phyloP scores from a whole-genome alignment of 208 protist genomes.

The Leishmania amazonensis region DNA sequence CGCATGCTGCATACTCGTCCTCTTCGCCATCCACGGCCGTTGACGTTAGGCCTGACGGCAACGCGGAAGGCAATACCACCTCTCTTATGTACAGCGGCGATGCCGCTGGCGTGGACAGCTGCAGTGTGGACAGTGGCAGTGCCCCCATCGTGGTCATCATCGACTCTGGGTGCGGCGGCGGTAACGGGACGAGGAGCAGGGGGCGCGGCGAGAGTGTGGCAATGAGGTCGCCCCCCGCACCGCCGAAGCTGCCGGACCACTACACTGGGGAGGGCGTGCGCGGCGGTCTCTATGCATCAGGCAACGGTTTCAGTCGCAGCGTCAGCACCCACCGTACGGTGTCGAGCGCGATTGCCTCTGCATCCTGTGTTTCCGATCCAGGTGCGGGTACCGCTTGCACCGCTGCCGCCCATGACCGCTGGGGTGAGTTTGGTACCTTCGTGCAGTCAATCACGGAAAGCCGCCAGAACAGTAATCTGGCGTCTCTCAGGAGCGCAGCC shows the following conservation, averaged over 20 bases:
- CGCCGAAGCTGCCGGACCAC: background rate
- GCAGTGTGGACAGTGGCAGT: conserved; percentile 12
- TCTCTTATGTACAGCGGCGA: conserved; percentile 1
- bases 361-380: conserved; percentile 2
- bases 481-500: conserved; percentile 16
- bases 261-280: background rate
- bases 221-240: background rate
- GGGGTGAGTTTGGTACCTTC: conserved; percentile 27
- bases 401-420: conserved; percentile 7
- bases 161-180: background rate
- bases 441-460: conserved; percentile 35
- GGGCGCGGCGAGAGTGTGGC: background rate
- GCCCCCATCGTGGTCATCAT: conserved; percentile 10
- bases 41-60: background rate
- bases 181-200: conserved; percentile 2
- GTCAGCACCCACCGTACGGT: conserved; percentile 3
- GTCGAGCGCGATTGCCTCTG: conserved; percentile 1
- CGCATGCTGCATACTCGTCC: background rate
- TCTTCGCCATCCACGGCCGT: background rate
- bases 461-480: conserved; percentile 23
- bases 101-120: background rate
- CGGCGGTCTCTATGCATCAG: background rate
- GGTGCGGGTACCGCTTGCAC: background rate
- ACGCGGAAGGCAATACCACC: background rate
- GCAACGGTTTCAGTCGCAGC: conserved; percentile 1